Base-by-base conservation (phyloP, 805 yeast species). In the Hermanozyma aechmeae region DNA sequence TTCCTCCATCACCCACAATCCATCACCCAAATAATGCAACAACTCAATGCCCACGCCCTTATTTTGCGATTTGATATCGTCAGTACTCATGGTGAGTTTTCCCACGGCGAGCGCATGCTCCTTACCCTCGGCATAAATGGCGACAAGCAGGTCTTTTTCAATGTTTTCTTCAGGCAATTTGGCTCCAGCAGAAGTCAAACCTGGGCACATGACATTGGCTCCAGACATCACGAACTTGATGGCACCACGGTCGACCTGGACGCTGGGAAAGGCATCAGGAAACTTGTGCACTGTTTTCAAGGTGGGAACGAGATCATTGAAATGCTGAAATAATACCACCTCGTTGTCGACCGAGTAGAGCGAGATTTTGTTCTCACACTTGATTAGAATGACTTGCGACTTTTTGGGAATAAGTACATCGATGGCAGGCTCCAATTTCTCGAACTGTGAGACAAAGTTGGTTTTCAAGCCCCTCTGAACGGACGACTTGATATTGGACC, bases 181-280 rank as follows among this genome's bases (percentile, higher is more conserved):
- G 13, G 94, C 96, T 24, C 96, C 95, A 2, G 79, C 68, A 13
- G 92, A 76, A 0, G 95, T 85, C 39, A 85, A 67, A 13, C 96
- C 96, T 3, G 95, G 95, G 56, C 96, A 87, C 97, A 87, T 87
- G 47, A 87, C 82, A 48, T 87, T 87, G 16, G 96, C 96, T 32
- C 96, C 97, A 4, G 94, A 79, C n/a, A 87, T 61, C 15, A 87
- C 92, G 48, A 87, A 87, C 56, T 87, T 87, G 52, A 87, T 87
- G 29, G 97, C 97, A 33, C 97, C 97, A 51, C 96, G 71, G 48
- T 87, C 97, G 9, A 89, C 96, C 49, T 77, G 82, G 25, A 87
- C 93, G 20, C 71, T 60, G 14, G 96, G 96, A 59, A 87, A 87
- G 21, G 78, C 73, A 7, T 70, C 66, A 4, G 96, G 95, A 49